A percentile compares a stretch with the other conserved stretches of the same genome.
Conservation (phyloP, 352 stramenopile species). For the Globisporangium lucens region DNA sequence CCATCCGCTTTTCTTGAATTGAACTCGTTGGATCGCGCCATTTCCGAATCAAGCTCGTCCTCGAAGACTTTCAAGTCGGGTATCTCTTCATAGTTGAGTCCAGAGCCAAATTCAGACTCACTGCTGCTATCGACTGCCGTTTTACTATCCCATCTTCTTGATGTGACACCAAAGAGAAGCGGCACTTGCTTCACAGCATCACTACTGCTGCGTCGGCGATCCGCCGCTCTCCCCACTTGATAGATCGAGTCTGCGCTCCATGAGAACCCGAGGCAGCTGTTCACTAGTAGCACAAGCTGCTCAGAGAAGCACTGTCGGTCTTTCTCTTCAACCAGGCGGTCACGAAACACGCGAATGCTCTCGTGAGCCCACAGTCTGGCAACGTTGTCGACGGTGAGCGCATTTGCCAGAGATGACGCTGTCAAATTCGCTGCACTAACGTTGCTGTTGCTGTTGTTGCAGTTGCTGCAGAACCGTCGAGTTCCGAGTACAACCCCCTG, state of each 20-base stretch:
- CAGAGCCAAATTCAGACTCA: background rate
- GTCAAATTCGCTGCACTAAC: background rate
- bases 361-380: conserved; percentile 89
- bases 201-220: background rate
- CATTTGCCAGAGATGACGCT: conserved; percentile 10
- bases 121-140: background rate
- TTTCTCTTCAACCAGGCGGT: conserved; percentile 78
- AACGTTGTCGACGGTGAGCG: conserved; percentile 44
- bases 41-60: conserved; percentile 40
- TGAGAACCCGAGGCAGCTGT: conserved; percentile 54
- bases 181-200: background rate
- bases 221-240: conserved; percentile 13
- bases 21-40: conserved; percentile 44
- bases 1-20: conserved; percentile 9
- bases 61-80: conserved; percentile 61
- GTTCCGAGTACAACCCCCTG: conserved; percentile 75
- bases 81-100: conserved; percentile 11
- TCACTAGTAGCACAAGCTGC: conserved; percentile 65
- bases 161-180: conserved; percentile 13
- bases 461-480: conserved; percentile 16
- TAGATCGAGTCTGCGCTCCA: conserved; percentile 52
- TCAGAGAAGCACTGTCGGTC: conserved; percentile 89
- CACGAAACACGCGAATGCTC: conserved; percentile 89
- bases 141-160: background rate
- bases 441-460: conserved; percentile 7